Evolutionary conservation across 139 green algal species (phyloP).

Genomic region (Zygnema cylindricum): DNA sequence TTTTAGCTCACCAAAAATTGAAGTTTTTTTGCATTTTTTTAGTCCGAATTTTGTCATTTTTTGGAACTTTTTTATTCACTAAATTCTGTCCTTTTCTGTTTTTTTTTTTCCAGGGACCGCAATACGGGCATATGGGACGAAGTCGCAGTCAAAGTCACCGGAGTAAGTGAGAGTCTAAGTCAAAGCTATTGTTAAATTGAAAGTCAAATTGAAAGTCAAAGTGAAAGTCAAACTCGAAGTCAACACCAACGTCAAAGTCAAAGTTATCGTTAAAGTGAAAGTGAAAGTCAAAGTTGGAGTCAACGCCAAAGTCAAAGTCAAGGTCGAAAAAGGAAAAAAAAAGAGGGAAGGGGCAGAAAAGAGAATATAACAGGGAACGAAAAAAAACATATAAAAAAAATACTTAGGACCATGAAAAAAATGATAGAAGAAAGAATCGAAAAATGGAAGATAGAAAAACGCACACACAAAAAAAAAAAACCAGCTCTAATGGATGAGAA

Average conservation of each 20-base stretch:
- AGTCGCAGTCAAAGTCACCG: slow-evolving; percentile 46
- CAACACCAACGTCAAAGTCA: not conserved
- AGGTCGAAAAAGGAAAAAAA: too few species aligned
- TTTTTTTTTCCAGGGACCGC: slow-evolving; percentile 61
- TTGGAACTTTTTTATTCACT: not conserved
- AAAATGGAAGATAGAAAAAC: too few species aligned
- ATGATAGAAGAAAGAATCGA: too few species aligned
- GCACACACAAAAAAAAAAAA: too few species aligned
- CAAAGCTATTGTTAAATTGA: not conserved
- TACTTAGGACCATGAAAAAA: too few species aligned
- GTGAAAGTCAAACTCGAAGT: not conserved
- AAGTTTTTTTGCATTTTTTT: too few species aligned
- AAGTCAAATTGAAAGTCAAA: not conserved
- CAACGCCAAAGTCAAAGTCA: too few species aligned
- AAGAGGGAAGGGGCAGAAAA: too few species aligned
- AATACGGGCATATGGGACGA: slow-evolving; percentile 64
- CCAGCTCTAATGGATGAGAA: too few species aligned
- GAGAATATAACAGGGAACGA: too few species aligned
- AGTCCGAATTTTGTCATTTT: not conserved
- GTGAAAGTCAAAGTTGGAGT: not conserved
- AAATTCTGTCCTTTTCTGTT: not conserved
- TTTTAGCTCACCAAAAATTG: too few species aligned
- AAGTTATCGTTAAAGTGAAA: not conserved
- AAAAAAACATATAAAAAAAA: too few species aligned
- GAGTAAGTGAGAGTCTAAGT: slow-evolving; percentile 17